A percentile compares a stretch with the other conserved stretches of the same genome.
Conservation (phyloP, 805 yeast species). For the Kodamaea neixiangensis region DNA sequence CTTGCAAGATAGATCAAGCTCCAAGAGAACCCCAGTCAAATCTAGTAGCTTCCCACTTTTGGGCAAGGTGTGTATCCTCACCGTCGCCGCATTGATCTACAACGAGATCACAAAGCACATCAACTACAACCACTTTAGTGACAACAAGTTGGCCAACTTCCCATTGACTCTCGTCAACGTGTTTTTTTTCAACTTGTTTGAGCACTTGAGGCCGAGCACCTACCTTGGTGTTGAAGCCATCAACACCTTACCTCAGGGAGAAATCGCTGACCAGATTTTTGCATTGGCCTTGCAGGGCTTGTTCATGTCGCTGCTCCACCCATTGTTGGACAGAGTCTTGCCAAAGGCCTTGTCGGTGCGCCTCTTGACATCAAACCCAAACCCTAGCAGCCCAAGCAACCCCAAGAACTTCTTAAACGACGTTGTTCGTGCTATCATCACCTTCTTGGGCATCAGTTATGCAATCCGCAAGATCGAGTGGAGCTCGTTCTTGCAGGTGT, state of each 20-base stretch:
- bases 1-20: background rate
- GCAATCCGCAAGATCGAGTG: conserved; percentile 72
- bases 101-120: conserved; percentile 54
- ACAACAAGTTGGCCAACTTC: conserved; percentile 31
- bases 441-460: conserved; percentile 69
- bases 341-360: conserved; percentile 33
- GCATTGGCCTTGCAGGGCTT: conserved; percentile 54
- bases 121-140: conserved; percentile 50
- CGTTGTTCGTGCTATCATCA: conserved; percentile 48
- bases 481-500: conserved; percentile 65
- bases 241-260: background rate
- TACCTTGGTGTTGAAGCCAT: conserved; percentile 9
- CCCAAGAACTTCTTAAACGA: conserved; percentile 37
- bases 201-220: conserved; percentile 13
- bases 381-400: conserved; percentile 20
- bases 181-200: conserved; percentile 16
- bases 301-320: conserved; percentile 56
- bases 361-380: conserved; percentile 42
- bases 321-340: conserved; percentile 39
- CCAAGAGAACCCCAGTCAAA: background rate
- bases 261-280: conserved; percentile 18
- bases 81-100: conserved; percentile 47
- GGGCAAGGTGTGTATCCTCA: conserved; percentile 3
- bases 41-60: background rate
- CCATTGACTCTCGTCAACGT: conserved; percentile 17